Conservation (phyloP, 148 eudicot species). For the Rheum nobile region DNA sequence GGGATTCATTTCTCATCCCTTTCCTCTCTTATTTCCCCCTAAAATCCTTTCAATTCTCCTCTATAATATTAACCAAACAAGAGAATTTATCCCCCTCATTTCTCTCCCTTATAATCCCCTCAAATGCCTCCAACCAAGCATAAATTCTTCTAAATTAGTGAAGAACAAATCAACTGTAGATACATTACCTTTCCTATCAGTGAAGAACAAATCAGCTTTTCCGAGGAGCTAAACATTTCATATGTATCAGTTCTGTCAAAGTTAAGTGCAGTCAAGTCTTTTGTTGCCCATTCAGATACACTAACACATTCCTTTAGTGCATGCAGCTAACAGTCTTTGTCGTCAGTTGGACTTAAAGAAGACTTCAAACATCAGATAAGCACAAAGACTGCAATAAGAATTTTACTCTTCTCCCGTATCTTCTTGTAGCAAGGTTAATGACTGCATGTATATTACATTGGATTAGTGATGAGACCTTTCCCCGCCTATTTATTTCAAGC, state of each 20-base stretch:
- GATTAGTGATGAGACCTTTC: conserved; percentile 39
- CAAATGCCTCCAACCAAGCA: too few species aligned
- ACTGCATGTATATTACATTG: conserved; percentile 50
- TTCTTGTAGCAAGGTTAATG: conserved; percentile 36
- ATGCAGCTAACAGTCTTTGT: conserved; percentile 40
- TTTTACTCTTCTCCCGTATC: conserved; percentile 44
- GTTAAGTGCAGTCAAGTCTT: conserved; percentile 30
- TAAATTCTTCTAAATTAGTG: too few species aligned
- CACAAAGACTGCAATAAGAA: neutral
- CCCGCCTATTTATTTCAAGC: conserved; percentile 40
- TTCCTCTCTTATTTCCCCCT: too few species aligned
- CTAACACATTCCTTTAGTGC: conserved; percentile 34
- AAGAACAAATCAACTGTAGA: too few species aligned
- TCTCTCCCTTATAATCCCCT: too few species aligned
- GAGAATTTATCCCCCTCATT: too few species aligned
- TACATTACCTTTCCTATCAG: too few species aligned
- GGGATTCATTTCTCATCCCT: too few species aligned
- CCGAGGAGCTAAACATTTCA: conserved; percentile 45
- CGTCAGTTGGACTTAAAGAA: conserved; percentile 22
- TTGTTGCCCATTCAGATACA: conserved; percentile 26
- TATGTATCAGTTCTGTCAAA: conserved; percentile 45
- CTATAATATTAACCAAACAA: too few species aligned
- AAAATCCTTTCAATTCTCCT: too few species aligned
- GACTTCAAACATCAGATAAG: conserved; percentile 18
- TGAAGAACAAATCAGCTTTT: too few species aligned